Percentiles rank a stretch among this genome's conserved stretches.
Evolutionary conservation across 1,284 basidiomycete genomes (phyloP).

Genomic region (Fomitopsis schrenkii): DNA sequence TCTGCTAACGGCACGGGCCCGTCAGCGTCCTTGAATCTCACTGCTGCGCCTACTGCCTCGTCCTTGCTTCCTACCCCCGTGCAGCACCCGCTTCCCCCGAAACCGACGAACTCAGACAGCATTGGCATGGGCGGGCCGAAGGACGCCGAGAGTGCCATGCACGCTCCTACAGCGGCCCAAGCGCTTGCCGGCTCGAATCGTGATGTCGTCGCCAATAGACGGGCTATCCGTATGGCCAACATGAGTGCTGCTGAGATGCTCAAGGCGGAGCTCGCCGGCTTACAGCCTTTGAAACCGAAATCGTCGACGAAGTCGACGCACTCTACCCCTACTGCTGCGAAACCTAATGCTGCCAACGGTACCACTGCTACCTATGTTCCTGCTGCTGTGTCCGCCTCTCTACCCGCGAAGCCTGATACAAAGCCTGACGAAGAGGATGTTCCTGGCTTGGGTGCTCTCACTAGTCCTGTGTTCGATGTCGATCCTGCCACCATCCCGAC

Average conservation of each 20-base stretch:
- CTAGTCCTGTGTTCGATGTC: background rate
- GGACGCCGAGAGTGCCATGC: constrained; percentile 50
- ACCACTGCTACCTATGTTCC: constrained; percentile 12
- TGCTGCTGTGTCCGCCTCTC: constrained; percentile 9
- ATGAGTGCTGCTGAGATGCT: constrained; percentile 92
- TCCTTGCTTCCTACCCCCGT: constrained; percentile 35
- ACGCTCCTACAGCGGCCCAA: constrained; percentile 54
- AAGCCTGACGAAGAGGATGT: constrained; percentile 23
- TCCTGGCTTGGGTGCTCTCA: constrained; percentile 27
- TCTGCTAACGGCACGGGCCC: constrained; percentile 48
- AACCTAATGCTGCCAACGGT: constrained; percentile 18
- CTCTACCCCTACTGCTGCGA: constrained; percentile 21
- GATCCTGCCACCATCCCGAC: constrained; percentile 5
- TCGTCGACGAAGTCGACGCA: constrained; percentile 18
- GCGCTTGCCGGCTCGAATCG: constrained; percentile 77
- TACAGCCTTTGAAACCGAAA: constrained; percentile 54
- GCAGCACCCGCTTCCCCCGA: constrained; percentile 49
- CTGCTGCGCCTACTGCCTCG: constrained; percentile 39
- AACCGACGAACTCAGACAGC: constrained; percentile 64
- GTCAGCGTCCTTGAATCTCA: constrained; percentile 50
- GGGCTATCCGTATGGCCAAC: constrained; percentile 92
- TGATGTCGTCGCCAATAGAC: constrained; percentile 85
- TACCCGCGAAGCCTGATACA: constrained; percentile 1
- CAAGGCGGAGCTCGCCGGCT: constrained; percentile 83
- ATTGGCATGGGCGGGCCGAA: constrained; percentile 65